These are phyloP conservation scores for Cercospora canescens DNA, from an alignment of 2,329 filamentous ascomycete species.

Conservation along the genomic window DNA sequence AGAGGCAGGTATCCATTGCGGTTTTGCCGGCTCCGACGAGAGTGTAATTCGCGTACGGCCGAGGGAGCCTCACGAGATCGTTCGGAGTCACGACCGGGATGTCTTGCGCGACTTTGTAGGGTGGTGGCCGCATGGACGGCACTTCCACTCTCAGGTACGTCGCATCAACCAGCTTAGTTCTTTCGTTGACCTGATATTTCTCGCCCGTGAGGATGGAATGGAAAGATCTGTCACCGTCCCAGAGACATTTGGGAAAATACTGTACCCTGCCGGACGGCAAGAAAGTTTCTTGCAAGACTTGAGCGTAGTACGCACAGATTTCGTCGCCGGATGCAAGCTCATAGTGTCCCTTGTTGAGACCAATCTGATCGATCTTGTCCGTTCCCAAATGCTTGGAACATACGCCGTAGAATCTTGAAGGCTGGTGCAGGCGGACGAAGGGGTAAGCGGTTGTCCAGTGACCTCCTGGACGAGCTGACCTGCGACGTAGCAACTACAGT, in stretches of 20 bases:
- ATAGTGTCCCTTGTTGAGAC: slow-evolving; percentile 22
- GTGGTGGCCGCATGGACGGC: slow-evolving; percentile 21
- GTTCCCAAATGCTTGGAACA: slow-evolving; percentile 20
- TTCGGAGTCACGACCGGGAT: slow-evolving; percentile 17
- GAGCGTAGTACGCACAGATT: slow-evolving; percentile 18
- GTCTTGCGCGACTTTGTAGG: slow-evolving; percentile 13
- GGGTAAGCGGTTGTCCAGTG: slow-evolving; percentile 26
- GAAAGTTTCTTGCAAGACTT: slow-evolving; percentile 21
- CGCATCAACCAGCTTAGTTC: slow-evolving; percentile 22
- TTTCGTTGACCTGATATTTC: slow-evolving; percentile 8
- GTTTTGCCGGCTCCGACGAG: slow-evolving; percentile 26
- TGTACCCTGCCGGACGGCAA: slow-evolving; percentile 21
- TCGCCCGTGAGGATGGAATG: slow-evolving; percentile 15
- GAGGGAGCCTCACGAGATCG: slow-evolving; percentile 6
- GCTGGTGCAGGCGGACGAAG: slow-evolving; percentile 26
- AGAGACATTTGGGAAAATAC: slow-evolving; percentile 22
- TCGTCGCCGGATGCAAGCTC: slow-evolving; percentile 21
- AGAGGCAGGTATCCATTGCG: slow-evolving; percentile 24
- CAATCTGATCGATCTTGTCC: slow-evolving; percentile 20
- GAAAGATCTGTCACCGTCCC: slow-evolving; percentile 17
- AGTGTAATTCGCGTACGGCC: slow-evolving; percentile 19
- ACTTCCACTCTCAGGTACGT: slow-evolving; percentile 23
- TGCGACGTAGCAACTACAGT: background rate
- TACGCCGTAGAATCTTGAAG: slow-evolving; percentile 25
- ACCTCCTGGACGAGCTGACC: slow-evolving; percentile 20